These are phyloP conservation scores for Melampsora americana DNA, from an alignment of 1,284 basidiomycete genomes.

Conservation along the genomic window DNA sequence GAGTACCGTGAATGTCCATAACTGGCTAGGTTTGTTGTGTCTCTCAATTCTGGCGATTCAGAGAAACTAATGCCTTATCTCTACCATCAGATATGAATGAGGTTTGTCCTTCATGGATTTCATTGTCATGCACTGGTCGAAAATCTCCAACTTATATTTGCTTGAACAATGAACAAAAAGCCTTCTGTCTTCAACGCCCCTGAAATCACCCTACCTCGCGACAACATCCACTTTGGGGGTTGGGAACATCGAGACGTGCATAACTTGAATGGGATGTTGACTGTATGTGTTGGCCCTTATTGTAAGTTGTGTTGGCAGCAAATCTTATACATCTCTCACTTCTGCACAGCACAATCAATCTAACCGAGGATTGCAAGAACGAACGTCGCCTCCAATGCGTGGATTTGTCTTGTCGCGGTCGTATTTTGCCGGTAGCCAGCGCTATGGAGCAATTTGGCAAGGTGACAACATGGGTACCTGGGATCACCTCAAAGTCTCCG, in stretches of 20 bases:
- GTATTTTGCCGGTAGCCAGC: conserved; percentile 92
- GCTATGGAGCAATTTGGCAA: conserved; percentile 96
- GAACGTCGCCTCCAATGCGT: conserved; percentile 70
- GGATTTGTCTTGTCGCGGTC: conserved; percentile 94
- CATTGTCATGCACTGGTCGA: too few relatives aligned
- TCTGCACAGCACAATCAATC: conserved; percentile 72
- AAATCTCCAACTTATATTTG: too few relatives aligned
- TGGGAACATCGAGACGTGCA: too few relatives aligned
- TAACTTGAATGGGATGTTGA: conserved; percentile 79
- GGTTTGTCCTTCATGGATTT: too few relatives aligned
- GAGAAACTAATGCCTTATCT: conserved; percentile 57
- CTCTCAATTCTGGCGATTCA: too few relatives aligned
- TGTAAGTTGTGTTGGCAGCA: neutral
- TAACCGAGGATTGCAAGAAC: conserved; percentile 71
- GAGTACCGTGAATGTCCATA: too few relatives aligned
- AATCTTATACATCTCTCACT: too few relatives aligned
- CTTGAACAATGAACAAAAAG: too few relatives aligned
- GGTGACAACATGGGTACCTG: too few relatives aligned
- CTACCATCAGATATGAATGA: conserved; percentile 99
- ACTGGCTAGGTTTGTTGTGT: conserved; percentile 48
- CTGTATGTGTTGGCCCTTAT: conserved; percentile 32
- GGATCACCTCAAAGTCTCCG: too few relatives aligned
- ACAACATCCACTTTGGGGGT: conserved; percentile 82
- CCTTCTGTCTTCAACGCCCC: conserved; percentile 97
- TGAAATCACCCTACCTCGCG: conserved; percentile 94